phyloP scores from a whole-genome alignment of 306 rosid species.

The Heteromeles arbutifolia region DNA sequence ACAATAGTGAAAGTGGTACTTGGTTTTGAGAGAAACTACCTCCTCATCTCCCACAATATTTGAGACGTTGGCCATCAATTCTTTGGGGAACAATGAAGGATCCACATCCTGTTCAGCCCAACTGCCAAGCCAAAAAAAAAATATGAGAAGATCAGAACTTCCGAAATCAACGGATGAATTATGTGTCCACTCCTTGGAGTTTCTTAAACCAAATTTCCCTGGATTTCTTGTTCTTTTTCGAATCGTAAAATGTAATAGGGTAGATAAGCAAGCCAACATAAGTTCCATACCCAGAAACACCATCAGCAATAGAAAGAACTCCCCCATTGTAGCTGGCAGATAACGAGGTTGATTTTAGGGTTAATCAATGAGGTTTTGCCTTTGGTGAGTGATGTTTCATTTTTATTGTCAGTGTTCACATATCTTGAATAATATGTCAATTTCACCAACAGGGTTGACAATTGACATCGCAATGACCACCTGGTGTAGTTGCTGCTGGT shows the following conservation, averaged over 20 bases:
- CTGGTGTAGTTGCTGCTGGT: constrained; percentile 1
- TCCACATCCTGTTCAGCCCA: constrained; percentile 92
- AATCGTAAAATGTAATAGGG: not conserved
- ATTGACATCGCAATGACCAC: constrained; percentile 13
- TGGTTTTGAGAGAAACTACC: constrained; percentile 23
- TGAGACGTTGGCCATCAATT: constrained; percentile 64
- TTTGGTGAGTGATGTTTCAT: not conserved
- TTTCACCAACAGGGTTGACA: constrained; percentile 6
- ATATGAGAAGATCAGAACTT: constrained; percentile 3
- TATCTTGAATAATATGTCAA: not conserved
- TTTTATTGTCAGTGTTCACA: not conserved
- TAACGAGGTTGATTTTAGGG: not conserved
- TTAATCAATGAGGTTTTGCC: not conserved
- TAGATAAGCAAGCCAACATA: not conserved
- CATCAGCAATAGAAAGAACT: constrained; percentile 90
- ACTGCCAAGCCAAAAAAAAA: constrained; percentile 32
- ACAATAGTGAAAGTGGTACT: too few species aligned
- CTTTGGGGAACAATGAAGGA: constrained; percentile 81
- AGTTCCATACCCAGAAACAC: constrained; percentile 81
- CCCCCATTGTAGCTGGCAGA: constrained; percentile 61
- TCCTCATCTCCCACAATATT: constrained; percentile 51
- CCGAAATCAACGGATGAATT: not conserved
- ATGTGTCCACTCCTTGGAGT: not conserved
- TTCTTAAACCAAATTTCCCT: not conserved
- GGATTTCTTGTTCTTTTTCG: not conserved